These are phyloP conservation scores for Linnemannia exigua DNA, from an alignment of 192 early-diverging fungal species.

Conservation along the genomic window DNA sequence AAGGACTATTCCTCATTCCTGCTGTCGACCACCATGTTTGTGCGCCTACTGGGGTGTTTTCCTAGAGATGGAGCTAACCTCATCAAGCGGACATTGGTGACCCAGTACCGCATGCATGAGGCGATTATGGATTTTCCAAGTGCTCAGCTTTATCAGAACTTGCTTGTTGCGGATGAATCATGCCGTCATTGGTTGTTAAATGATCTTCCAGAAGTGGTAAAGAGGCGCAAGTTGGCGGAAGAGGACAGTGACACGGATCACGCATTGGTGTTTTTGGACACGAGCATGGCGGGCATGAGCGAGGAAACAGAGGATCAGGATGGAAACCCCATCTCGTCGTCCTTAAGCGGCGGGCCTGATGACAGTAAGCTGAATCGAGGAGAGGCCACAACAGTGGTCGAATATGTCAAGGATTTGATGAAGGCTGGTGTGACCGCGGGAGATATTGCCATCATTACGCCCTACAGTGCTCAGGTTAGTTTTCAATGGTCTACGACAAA, in stretches of 20 bases:
- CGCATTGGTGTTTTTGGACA: conserved; percentile 81
- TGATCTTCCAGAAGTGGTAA: conserved; percentile 70
- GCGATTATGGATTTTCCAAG: conserved; percentile 84
- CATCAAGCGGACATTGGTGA: conserved; percentile 78
- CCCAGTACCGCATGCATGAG: conserved; percentile 93
- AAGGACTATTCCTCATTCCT: conserved; percentile 49
- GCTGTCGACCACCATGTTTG: conserved; percentile 82
- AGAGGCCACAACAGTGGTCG: conserved; percentile 76
- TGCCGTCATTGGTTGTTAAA: conserved; percentile 75
- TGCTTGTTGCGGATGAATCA: conserved; percentile 73
- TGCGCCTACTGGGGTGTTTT: conserved; percentile 74
- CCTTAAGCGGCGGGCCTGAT: conserved; percentile 49
- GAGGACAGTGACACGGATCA: conserved; percentile 70
- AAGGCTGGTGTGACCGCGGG: conserved; percentile 69
- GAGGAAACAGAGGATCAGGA: conserved; percentile 59
- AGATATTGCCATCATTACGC: conserved; percentile 90
- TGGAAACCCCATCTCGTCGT: not conserved
- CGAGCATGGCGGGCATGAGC: conserved; percentile 63
- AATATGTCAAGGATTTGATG: conserved; percentile 75
- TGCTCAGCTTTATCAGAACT: conserved; percentile 75
- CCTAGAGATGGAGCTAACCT: conserved; percentile 56
- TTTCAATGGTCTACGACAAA: conserved; percentile 25
- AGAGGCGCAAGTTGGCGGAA: not conserved
- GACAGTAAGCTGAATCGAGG: conserved; percentile 83
- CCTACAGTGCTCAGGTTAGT: conserved; percentile 86